A percentile compares a stretch with the other conserved stretches of the same genome.
Conservation (phyloP, 2,329 filamentous ascomycete genomes). For the Neocucurbitaria cava region DNA sequence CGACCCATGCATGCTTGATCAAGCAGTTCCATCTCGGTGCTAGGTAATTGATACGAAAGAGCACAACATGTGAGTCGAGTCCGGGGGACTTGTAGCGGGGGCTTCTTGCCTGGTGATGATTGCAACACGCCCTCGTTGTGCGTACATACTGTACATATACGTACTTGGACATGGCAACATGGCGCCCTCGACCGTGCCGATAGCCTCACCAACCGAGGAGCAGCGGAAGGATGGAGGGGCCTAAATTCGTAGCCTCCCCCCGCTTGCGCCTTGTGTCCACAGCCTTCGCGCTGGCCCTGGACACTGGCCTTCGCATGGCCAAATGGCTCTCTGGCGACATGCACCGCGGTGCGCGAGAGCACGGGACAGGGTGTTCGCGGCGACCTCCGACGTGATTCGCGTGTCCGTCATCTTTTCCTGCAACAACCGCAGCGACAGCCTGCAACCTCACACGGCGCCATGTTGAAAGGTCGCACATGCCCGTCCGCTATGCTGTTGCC, state of each 20-base stretch:
- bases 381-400: constrained; percentile 8
- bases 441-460: constrained; percentile 25
- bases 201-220: constrained; percentile 12
- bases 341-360: not conserved
- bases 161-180: not conserved
- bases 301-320: not conserved
- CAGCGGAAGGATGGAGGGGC: not conserved
- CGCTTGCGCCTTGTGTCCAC: not conserved
- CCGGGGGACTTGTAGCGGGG: no score
- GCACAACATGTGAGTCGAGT: no score
- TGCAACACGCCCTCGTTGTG: no score
- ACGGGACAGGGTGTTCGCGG: constrained; percentile 7
- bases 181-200: not conserved
- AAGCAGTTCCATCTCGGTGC: not conserved
- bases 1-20: no score
- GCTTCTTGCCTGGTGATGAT: no score
- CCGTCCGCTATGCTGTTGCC: not conserved
- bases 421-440: constrained; percentile 13
- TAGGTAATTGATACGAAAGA: not conserved
- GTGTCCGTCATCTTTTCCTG: not conserved
- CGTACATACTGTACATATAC: no score
- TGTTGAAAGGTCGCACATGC: constrained; percentile 35
- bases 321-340: not conserved
- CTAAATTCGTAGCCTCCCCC: not conserved
- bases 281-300: not conserved